Conservation (phyloP, 768 basidiomycete genomes). For the Boletus vinaceobasis region DNA sequence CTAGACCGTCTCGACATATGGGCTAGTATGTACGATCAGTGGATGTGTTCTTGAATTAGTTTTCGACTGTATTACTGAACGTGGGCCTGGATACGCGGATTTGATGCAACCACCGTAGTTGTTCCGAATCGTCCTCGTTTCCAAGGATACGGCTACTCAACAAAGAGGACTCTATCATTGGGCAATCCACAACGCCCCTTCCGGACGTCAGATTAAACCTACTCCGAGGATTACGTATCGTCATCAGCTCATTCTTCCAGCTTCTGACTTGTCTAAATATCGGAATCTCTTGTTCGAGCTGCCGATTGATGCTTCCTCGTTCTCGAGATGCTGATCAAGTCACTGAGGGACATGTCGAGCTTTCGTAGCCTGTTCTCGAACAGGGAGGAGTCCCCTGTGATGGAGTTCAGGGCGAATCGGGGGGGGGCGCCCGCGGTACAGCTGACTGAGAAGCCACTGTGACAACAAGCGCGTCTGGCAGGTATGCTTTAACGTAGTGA, state of each 20-base stretch:
- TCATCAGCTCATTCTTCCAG: slow-evolving; percentile 42
- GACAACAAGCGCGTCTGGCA: not conserved
- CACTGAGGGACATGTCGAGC: slow-evolving; percentile 40
- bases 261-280: slow-evolving; percentile 38
- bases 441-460: slow-evolving; percentile 22
- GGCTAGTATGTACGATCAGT: slow-evolving; percentile 13
- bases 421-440: slow-evolving; percentile 20
- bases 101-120: not conserved
- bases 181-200: not conserved
- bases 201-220: not conserved
- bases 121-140: not conserved
- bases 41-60: not conserved
- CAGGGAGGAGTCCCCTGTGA: slow-evolving; percentile 47
- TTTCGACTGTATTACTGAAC: slow-evolving; percentile 3
- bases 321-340: slow-evolving; percentile 44
- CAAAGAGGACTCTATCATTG: slow-evolving; percentile 24
- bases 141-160: slow-evolving; percentile 12
- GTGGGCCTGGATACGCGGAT: not conserved
- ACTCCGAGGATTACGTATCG: slow-evolving; percentile 15
- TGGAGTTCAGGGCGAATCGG: slow-evolving; percentile 18
- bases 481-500: not conserved
- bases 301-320: slow-evolving; percentile 38
- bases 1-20: not conserved
- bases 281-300: slow-evolving; percentile 32
- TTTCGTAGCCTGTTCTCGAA: slow-evolving; percentile 42